A percentile compares a stretch with the other conserved stretches of the same genome.
These are phyloP conservation scores for Kokia cookei DNA, from an alignment of 441 rosid genomes.

Conservation along the genomic window DNA sequence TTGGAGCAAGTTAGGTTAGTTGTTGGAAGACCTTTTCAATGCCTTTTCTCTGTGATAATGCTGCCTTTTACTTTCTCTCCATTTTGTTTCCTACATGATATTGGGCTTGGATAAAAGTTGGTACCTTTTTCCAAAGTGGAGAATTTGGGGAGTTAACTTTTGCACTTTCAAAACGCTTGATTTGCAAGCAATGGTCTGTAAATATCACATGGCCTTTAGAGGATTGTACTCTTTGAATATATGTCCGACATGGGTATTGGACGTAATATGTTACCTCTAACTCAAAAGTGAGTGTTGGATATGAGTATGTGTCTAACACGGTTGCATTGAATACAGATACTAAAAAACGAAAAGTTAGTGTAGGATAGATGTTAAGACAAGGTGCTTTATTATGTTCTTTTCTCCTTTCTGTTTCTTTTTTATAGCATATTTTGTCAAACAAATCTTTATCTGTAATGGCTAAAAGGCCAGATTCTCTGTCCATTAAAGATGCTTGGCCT, in stretches of 20 bases:
- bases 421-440: not conserved
- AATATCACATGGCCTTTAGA: not conserved
- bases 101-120: slow-evolving; percentile 3
- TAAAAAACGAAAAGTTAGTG: not conserved
- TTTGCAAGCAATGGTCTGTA: slow-evolving; percentile 11
- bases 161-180: slow-evolving; percentile 3
- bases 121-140: slow-evolving; percentile 3
- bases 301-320: not conserved
- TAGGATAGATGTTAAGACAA: not conserved
- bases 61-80: slow-evolving; percentile 5
- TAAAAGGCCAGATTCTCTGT: not conserved
- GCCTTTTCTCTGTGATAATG: slow-evolving; percentile 13
- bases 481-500: not conserved
- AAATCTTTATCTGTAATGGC: not conserved
- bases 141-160: not conserved
- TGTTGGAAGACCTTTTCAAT: slow-evolving; percentile 8
- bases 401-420: not conserved
- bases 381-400: not conserved
- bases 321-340: not conserved
- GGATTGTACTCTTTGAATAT: not conserved
- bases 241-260: not conserved
- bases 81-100: not conserved
- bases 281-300: not conserved
- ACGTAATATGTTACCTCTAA: not conserved
- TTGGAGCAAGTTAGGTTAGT: slow-evolving; percentile 9